Base-by-base conservation (phyloP, 192 early-diverging fungal species). In the Kappamyces sp. region DNA sequence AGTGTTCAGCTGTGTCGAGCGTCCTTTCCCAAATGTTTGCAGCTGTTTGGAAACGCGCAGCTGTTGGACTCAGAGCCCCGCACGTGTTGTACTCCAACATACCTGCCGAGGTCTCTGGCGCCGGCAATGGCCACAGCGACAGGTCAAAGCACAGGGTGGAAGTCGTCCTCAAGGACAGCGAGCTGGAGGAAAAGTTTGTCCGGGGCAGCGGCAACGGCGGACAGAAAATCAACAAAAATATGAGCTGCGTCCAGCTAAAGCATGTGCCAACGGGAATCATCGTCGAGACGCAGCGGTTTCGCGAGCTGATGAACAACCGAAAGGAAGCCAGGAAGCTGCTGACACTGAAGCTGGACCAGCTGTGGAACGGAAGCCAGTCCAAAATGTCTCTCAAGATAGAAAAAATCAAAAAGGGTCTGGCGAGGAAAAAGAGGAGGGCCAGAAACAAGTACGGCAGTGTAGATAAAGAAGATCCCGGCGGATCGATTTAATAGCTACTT, bases 291-390 rank as follows among this genome's bases (percentile, higher is more conserved):
- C 75, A 77, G 45, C 68, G 71, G 12, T 77, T 74, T 43, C 65
- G 75, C 1, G 68, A 68, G 4, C 46, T 74, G 14, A 30, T 45
- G 5, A 9, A 41, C 4, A 77, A 77, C 50, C 59, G 75, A 12
- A 65, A 64, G 39, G 69, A 74, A 54, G 75, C 75, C 9, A 61
- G 75, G 4, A 77, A 77, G 45, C 66, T 77, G 9, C 57, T 77
- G 7, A 53, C 38, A 8, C 35, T 59, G 11, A 71, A 72, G 31
- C 47, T 77, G 45, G 75, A 77, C 40, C 48, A 65, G 22, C 47
- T 59, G 31, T 47, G 45, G 46, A 77, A 77, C 36, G 69, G 72
- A 31, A 60, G 34, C 12, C 29, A 57, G 8, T 70, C 67, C 5
- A 67, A 69, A 46, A 29, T 40, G 35, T 40, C 59, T 32, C 14